Conservation (phyloP, 2,329 filamentous ascomycete genomes). For the Trichoderma cornu-damae region DNA sequence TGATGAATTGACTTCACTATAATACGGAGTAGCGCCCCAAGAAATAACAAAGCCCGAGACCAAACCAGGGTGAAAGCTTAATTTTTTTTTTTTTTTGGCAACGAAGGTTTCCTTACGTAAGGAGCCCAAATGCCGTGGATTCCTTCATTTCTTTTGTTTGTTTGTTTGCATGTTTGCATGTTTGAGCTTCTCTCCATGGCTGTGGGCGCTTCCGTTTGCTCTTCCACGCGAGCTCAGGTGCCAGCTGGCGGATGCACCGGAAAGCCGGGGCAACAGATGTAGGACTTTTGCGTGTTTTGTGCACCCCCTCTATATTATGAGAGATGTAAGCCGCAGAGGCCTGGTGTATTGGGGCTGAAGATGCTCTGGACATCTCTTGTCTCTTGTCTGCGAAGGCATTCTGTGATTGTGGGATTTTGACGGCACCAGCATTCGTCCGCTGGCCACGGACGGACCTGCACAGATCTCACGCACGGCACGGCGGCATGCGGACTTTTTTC, state of each 20-base stretch:
- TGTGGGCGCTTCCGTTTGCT: constrained; percentile 4
- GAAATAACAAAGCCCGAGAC: background rate
- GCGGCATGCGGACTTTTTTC: constrained; percentile 7
- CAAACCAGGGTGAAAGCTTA: background rate
- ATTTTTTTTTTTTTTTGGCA: too few relatives aligned
- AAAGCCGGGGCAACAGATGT: constrained; percentile 7
- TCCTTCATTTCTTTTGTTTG: background rate
- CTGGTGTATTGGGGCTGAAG: background rate
- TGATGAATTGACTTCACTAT: background rate
- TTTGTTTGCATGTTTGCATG: too few relatives aligned
- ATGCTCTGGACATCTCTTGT: background rate
- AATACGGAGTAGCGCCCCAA: background rate
- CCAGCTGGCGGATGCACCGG: constrained; percentile 10
- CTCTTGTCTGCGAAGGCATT: background rate
- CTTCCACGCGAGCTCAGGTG: background rate
- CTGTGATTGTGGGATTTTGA: background rate
- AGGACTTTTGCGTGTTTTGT: background rate
- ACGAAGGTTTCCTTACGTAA: constrained; percentile 14
- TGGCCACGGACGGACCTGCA: too few relatives aligned
- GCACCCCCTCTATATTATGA: background rate
- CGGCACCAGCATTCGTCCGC: background rate
- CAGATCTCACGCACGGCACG: too few relatives aligned
- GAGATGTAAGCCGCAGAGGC: background rate
- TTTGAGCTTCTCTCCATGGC: background rate
- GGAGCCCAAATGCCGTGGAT: background rate